Base-by-base conservation (phyloP, 139 green algal genomes). In the Zygnema circumcarinatum region DNA sequence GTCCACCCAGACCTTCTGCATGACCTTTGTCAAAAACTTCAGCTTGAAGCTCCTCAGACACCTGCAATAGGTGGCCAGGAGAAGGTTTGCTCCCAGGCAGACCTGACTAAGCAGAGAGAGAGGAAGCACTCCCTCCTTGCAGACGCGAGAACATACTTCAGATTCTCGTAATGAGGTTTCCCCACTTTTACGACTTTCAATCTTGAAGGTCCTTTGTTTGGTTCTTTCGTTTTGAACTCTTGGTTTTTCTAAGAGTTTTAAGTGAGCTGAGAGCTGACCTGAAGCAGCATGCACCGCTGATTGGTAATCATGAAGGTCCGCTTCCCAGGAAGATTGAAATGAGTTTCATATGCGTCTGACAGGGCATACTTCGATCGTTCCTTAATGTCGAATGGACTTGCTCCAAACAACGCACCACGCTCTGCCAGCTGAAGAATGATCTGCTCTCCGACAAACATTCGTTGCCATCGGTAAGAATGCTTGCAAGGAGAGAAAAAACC, bases 271-370 rank as follows among this genome's bases (percentile, higher is more conserved):
- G n/a, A n/a, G n/a, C n/a, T n/a, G 7, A 84, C 94, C 52, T 88
- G 16, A 69, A 98, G 73, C 79, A 95, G 89, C 86, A 96, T 81
- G 35, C 95, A 73, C 21, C 94, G 82, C 38, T 68, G 75, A 81
- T 94, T 94, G 38, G 94, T 98, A 75, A 97, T 88, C 52, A 98
- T 76, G 33, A 94, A 74, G 40, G 96, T 94, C 1, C 86, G 85
- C 32, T 92, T 83, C 0, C 92, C 85, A 1, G 94, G 94, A 81
- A 98, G 92, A 76, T 95, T 67, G 81, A 94, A 93, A 88, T 98
- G 96, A 67, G 94, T 88, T 85, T 98, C 96, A 42, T 98, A 98
- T 22, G 80, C 81, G 42, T 94, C 92, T 3, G 41, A 83, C 0
- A 33, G 32, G 69, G 76, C 76, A 75, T 72, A 90, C 76, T 87